Base-by-base conservation (phyloP, 352 stramenopile genomes). In the Heterotrichella gracilis region DNA sequence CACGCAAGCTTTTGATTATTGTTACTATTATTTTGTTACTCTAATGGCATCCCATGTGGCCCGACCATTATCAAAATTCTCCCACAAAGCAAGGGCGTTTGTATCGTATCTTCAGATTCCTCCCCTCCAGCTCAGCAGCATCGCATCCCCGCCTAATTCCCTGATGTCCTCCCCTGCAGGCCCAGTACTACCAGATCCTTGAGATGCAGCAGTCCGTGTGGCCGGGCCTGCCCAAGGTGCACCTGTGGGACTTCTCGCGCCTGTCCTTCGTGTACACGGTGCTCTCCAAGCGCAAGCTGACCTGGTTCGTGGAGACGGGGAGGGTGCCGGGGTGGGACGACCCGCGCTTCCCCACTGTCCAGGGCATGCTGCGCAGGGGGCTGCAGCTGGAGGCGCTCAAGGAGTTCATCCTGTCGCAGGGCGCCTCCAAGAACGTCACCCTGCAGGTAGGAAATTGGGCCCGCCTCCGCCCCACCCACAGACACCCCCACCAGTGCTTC, bases 221-320 rank as follows among this genome's bases (percentile, higher is more conserved):
- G 4, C 13, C n/a, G 2, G 73, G 80, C 9, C 77, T 91, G 17
- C 76, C 84, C 17, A 73, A 76, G 9, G 80, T 87, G 20, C 75
- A 81, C 21, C 86, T 92, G 70, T 87, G 96, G 76, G 82, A 86
- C 68, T 99, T 97, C 75, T 86, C 88, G 9, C 84, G 92, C 21
- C 91, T 99, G 82, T 98, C 98, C 80, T 99, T 99, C 76, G 86
- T 95, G 72, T 87, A 96, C 77, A 98, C 92, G 21, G 84, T 96
- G 25, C 81, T 99, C 70, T 94, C 83, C 70, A 99, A 99, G 81
- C 85, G 93, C 67, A 97, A 99, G 78, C 77, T 99, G 32, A 89
- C 91, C 66, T 97, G 90, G 92, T 96, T 98, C 77, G 93, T 98
- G 3, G 90, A 97, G 71, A 84, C 95, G 41, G 82, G 84, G 14